These are phyloP conservation scores for Schizothecium vesticola DNA, from an alignment of 495 filamentous ascomycete species.

Conservation along the genomic window DNA sequence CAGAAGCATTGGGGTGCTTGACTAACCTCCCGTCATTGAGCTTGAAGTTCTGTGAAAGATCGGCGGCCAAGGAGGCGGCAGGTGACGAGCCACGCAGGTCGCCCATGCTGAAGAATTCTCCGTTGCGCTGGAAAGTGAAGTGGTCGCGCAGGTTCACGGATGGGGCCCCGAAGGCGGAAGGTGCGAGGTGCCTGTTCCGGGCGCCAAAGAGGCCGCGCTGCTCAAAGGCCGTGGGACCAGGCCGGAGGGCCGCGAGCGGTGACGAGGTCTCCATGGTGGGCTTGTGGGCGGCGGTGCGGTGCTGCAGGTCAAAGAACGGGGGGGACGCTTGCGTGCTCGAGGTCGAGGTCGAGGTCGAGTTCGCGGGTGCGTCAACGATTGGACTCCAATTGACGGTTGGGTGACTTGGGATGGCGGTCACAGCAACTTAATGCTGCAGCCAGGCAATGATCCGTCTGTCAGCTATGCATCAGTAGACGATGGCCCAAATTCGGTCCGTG, in stretches of 20 bases:
- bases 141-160: constrained; percentile 63
- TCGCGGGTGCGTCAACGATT: not conserved
- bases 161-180: constrained; percentile 55
- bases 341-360: not conserved
- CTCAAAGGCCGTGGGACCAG: constrained; percentile 54
- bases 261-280: constrained; percentile 82
- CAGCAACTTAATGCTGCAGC: constrained; percentile 20
- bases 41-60: constrained; percentile 94
- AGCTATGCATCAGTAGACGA: constrained; percentile 12
- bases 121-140: constrained; percentile 35
- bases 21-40: constrained; percentile 79
- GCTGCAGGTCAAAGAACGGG: not conserved
- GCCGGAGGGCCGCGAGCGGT: constrained; percentile 90
- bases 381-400: not conserved
- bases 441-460: not conserved
- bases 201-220: constrained; percentile 41
- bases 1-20: constrained; percentile 1
- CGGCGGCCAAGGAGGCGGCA: constrained; percentile 80
- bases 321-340: not conserved
- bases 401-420: constrained; percentile 10
- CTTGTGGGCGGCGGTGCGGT: not conserved
- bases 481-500: not conserved
- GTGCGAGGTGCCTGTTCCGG: constrained; percentile 43
- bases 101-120: constrained; percentile 75
- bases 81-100: constrained; percentile 80